Percentiles rank a stretch among this genome's conserved stretches.
These are phyloP conservation scores for Anthoceros angustus DNA, from an alignment of 225 moss, liverwort and hornwort genomes.

Conservation along the genomic window DNA sequence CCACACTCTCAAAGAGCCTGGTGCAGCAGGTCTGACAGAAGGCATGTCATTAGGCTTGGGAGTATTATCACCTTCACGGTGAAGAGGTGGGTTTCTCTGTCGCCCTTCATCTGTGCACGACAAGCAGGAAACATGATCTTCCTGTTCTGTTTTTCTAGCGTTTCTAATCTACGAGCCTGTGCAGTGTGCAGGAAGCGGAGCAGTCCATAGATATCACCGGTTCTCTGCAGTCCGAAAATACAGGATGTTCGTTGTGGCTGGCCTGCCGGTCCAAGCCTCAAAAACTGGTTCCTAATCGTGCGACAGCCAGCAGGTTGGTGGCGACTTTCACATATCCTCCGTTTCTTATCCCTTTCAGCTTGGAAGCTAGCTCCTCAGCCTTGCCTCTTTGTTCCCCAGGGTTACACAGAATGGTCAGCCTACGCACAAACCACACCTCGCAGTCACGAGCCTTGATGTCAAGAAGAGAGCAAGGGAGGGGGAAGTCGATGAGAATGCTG, in stretches of 20 bases:
- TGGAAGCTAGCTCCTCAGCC: not conserved
- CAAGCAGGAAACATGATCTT: not conserved
- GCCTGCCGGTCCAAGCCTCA: conserved; percentile 7
- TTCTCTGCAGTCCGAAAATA: conserved; percentile 39
- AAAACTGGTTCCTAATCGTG: conserved; percentile 11
- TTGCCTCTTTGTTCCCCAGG: not conserved
- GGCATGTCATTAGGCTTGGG: conserved; percentile 51
- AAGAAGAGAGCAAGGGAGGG: conserved; percentile 38
- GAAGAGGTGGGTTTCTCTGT: conserved; percentile 47
- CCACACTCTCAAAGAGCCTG: conserved; percentile 30
- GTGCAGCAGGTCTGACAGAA: conserved; percentile 39
- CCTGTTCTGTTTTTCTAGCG: not conserved
- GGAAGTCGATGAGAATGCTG: conserved; percentile 18
- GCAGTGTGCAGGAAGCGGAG: conserved; percentile 93
- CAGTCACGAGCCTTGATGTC: conserved; percentile 10
- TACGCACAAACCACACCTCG: conserved; percentile 11
- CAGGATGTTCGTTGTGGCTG: conserved; percentile 71
- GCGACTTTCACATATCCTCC: not conserved
- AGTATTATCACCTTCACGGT: conserved; percentile 74
- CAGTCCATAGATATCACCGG: conserved; percentile 72
- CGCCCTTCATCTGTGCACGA: not conserved
- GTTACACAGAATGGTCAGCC: conserved; percentile 11
- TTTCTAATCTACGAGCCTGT: not conserved
- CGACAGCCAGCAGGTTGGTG: conserved; percentile 20
- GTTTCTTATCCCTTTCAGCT: not conserved